These are phyloP conservation scores for Beta macrorhiza DNA, from an alignment of 179 eudicot species.

Conservation along the genomic window DNA sequence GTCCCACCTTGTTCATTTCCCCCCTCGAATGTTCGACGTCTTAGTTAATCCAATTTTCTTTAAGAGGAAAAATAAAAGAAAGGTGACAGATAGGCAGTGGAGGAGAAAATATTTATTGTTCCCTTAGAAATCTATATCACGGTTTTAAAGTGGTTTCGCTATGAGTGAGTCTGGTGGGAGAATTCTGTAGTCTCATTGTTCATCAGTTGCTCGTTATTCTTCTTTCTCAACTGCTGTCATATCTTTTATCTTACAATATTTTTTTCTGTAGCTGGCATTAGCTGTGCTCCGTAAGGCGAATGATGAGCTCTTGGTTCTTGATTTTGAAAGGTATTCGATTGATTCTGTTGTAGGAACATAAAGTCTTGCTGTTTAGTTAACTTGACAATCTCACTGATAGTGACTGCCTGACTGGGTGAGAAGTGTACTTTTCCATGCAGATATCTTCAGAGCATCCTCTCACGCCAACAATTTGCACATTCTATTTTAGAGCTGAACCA, in stretches of 20 bases:
- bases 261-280: constrained; percentile 73
- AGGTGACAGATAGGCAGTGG: background rate
- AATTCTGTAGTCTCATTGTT: background rate
- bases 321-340: constrained; percentile 65
- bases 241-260: constrained; percentile 11
- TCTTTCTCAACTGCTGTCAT: background rate
- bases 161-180: background rate
- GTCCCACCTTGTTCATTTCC: background rate
- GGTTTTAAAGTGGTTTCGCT: background rate
- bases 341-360: constrained; percentile 2
- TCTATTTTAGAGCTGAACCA: constrained; percentile 51
- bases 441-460: constrained; percentile 57
- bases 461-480: constrained; percentile 63
- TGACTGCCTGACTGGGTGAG: background rate
- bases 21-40: background rate
- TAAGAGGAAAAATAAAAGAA: background rate
- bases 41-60: too few relatives aligned
- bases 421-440: constrained; percentile 39
- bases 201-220: background rate
- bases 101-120: background rate
- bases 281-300: constrained; percentile 75
- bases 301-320: constrained; percentile 53
- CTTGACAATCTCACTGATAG: constrained; percentile 6
- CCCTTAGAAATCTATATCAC: background rate
- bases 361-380: constrained; percentile 3